Conservation (phyloP, 169 alveolate genomes). For the Plasmodium gonderi region DNA sequence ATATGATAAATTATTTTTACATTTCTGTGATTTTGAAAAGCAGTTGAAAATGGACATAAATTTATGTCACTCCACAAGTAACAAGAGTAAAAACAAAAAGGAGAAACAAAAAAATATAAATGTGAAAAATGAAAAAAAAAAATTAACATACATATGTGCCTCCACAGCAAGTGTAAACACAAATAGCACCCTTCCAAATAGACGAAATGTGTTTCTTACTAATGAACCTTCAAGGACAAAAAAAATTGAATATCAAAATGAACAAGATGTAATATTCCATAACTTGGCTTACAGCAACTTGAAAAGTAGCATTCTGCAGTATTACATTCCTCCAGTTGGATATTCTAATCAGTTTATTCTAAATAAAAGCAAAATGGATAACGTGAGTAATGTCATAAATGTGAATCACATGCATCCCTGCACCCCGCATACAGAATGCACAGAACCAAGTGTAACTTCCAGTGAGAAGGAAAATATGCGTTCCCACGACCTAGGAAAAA, state of each 20-base stretch:
- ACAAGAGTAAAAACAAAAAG: background rate
- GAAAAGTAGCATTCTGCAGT: background rate
- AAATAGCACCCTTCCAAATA: background rate
- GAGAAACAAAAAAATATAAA: background rate
- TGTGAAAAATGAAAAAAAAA: background rate
- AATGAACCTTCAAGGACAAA: background rate
- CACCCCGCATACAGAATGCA: too few species aligned
- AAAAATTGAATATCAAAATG: background rate
- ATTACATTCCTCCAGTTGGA: background rate
- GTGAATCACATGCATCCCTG: too few species aligned
- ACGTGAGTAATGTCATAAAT: too few species aligned
- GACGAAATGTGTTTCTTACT: background rate
- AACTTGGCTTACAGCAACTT: background rate
- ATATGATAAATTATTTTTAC: constrained; percentile 7
- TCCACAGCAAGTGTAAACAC: background rate
- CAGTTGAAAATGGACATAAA: constrained; percentile 20
- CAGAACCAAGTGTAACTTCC: too few species aligned
- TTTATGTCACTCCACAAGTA: background rate
- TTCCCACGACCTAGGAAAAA: too few species aligned
- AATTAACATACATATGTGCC: background rate
- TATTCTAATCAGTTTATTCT: background rate
- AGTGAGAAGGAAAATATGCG: too few species aligned
- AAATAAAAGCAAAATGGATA: background rate
- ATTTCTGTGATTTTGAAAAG: constrained; percentile 1
- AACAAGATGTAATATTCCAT: background rate